phyloP scores from a whole-genome alignment of 2,329 filamentous ascomycete species.

The Diaporthe sp. region DNA sequence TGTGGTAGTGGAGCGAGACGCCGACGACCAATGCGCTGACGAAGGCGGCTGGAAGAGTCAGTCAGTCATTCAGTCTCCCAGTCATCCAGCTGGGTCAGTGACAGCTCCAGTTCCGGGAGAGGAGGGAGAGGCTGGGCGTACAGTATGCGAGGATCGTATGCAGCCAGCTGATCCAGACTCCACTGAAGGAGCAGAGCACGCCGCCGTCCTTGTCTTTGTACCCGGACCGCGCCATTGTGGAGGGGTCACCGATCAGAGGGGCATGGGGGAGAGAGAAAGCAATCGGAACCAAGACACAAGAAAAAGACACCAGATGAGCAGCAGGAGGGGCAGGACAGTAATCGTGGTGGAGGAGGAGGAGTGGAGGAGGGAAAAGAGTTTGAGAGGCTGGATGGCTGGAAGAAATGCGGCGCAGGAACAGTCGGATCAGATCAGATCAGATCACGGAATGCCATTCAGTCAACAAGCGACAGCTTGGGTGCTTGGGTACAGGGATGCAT shows the following conservation, averaged over 20 bases:
- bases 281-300: neutral
- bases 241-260: neutral
- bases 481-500: neutral
- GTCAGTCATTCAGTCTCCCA: slow-evolving; percentile 22
- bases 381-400: neutral
- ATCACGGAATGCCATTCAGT: slow-evolving; percentile 5
- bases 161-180: slow-evolving; percentile 89
- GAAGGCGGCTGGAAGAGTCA: slow-evolving; percentile 77
- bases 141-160: slow-evolving; percentile 89
- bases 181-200: slow-evolving; percentile 78
- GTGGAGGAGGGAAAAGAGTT: neutral
- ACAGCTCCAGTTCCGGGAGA: neutral
- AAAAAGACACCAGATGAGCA: neutral
- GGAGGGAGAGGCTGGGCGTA: slow-evolving; percentile 56
- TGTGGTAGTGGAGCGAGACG: slow-evolving; percentile 87
- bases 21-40: slow-evolving; percentile 88
- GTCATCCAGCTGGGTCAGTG: neutral
- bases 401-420: slow-evolving; percentile 11
- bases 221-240: slow-evolving; percentile 58
- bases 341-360: neutral
- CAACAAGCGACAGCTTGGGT: neutral
- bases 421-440: slow-evolving; percentile 17
- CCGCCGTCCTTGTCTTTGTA: slow-evolving; percentile 78
- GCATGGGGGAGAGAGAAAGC: neutral
- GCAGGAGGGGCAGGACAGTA: neutral